Conservation (phyloP, 805 yeast species). For the Metschnikowia arizonensis region DNA sequence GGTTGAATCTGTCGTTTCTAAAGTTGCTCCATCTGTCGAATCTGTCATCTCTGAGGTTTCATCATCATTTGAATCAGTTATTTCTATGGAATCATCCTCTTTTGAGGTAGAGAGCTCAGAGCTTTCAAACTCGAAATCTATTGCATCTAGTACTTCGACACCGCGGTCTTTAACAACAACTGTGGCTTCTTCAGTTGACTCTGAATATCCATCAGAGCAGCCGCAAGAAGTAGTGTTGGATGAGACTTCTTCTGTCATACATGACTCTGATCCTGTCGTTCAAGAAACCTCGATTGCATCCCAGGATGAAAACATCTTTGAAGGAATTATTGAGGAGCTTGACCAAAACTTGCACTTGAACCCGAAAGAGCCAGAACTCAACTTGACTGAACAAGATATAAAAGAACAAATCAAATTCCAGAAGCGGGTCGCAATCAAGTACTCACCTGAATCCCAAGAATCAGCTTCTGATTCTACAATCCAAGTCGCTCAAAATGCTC, state of each 20-base stretch:
- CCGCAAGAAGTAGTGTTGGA: background rate
- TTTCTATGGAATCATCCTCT: background rate
- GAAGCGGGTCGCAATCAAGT: background rate
- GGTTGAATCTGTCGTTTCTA: background rate
- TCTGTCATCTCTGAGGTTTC: background rate
- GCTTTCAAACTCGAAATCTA: background rate
- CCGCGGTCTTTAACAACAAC: background rate
- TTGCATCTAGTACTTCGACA: background rate
- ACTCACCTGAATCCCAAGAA: background rate
- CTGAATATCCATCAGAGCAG: background rate
- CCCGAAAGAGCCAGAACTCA: background rate
- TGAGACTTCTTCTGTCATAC: background rate
- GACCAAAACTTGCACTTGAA: background rate
- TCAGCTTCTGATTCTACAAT: background rate
- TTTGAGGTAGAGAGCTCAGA: background rate
- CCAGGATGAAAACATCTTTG: slow-evolving; percentile 3
- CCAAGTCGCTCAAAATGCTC: too few species aligned
- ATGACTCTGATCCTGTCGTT: background rate
- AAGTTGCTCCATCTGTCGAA: background rate
- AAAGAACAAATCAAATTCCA: background rate
- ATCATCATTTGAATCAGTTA: background rate
- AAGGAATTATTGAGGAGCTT: background rate
- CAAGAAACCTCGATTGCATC: background rate
- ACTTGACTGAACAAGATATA: slow-evolving; percentile 1
- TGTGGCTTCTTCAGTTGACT: background rate